A percentile compares a stretch with the other conserved stretches of the same genome.
These are phyloP conservation scores for Juncus inflexus DNA, from an alignment of 176 grass and related monocot genomes.

Conservation along the genomic window DNA sequence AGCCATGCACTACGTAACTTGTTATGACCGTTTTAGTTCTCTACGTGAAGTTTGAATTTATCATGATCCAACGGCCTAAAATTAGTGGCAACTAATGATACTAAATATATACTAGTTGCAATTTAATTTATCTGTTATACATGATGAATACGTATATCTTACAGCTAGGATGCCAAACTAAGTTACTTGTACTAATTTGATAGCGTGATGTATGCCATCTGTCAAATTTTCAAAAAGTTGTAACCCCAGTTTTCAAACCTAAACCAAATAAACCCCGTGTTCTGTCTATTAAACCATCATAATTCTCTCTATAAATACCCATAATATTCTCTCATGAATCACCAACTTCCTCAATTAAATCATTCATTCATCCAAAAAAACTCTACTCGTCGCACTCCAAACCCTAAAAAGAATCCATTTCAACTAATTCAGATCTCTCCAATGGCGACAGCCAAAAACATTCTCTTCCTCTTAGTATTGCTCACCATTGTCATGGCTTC, in stretches of 20 bases:
- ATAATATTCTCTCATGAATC: too few relatives aligned
- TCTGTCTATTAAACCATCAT: not conserved
- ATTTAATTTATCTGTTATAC: not conserved
- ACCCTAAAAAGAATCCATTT: not conserved
- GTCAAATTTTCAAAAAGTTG: slow-evolving; percentile 21
- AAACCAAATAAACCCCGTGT: slow-evolving; percentile 6
- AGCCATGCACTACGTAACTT: slow-evolving; percentile 31
- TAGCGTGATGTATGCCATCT: not conserved
- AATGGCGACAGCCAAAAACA: not conserved
- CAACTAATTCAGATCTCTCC: not conserved
- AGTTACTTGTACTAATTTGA: slow-evolving; percentile 20
- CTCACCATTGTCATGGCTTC: slow-evolving; percentile 2
- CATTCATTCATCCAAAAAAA: too few relatives aligned
- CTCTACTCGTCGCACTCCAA: slow-evolving; percentile 7
- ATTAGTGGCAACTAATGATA: not conserved
- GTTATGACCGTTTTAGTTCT: slow-evolving; percentile 16
- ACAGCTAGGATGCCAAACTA: not conserved
- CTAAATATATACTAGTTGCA: not conserved
- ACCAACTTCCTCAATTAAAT: too few relatives aligned
- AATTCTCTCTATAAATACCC: slow-evolving; percentile 19
- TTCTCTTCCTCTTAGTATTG: not conserved
- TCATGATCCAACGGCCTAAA: not conserved
- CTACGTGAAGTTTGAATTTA: not conserved
- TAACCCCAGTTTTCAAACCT: not conserved
- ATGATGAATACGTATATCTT: not conserved